Percentiles rank a stretch among this genome's conserved stretches.
These are phyloP conservation scores for Blastobotrys serpentis DNA, from an alignment of 1,139 yeast species.

Conservation along the genomic window DNA sequence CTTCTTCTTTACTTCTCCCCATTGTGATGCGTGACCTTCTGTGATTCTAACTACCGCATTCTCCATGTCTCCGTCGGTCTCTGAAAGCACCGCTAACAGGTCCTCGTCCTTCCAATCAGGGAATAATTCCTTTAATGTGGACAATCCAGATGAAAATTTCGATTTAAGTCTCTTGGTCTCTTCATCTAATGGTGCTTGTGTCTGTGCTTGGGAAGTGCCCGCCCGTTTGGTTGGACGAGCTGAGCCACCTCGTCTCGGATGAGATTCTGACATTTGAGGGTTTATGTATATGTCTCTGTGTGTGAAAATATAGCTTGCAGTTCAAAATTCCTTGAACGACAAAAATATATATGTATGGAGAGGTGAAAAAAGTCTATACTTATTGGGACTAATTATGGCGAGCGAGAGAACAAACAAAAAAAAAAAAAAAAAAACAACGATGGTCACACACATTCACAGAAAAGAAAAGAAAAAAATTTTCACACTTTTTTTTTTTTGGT, in stretches of 20 bases:
- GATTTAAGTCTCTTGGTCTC: conserved; percentile 41
- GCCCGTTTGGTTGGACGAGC: conserved; percentile 10
- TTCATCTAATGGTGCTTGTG: conserved; percentile 35
- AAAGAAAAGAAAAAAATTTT: conserved; percentile 4
- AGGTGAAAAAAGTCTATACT: conserved; percentile 6
- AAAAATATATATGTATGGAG: conserved; percentile 7
- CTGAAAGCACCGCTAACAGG: conserved; percentile 69
- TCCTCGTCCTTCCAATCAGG: conserved; percentile 95
- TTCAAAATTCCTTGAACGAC: conserved; percentile 1
- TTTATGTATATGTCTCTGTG: too few species aligned
- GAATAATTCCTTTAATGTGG: conserved; percentile 76
- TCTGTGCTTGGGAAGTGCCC: too few species aligned
- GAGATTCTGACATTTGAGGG: conserved; percentile 16
- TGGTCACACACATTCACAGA: conserved; percentile 1
- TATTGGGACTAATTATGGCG: not conserved
- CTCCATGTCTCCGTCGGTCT: conserved; percentile 71
- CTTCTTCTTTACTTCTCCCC: conserved; percentile 64
- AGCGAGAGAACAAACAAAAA: conserved; percentile 9
- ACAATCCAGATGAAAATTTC: conserved; percentile 45
- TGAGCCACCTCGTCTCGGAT: conserved; percentile 15
- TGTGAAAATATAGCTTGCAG: conserved; percentile 2
- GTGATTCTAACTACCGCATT: conserved; percentile 83
- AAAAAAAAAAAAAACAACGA: conserved; percentile 6
- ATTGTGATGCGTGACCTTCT: conserved; percentile 59
- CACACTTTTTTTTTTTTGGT: not conserved